phyloP scores from a whole-genome alignment of 305 asterid genomes.

The Ilex paraguariensis region DNA sequence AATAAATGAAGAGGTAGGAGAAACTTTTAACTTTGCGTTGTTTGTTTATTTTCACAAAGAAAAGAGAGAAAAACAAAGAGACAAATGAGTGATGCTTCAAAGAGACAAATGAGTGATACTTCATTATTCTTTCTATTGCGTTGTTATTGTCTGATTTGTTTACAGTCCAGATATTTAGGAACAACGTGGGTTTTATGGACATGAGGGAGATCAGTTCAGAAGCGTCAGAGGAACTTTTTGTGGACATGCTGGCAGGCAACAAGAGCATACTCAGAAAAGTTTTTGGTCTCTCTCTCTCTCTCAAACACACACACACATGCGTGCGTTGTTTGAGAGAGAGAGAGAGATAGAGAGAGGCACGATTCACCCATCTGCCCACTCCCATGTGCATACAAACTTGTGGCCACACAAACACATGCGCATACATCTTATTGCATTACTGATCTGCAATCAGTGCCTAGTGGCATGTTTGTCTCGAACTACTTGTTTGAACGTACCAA shows the following conservation, averaged over 20 bases:
- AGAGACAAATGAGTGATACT: slow-evolving; percentile 1
- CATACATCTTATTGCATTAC: too few relatives aligned
- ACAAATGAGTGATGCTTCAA: too few relatives aligned
- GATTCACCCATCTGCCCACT: too few relatives aligned
- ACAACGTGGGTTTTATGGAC: slow-evolving; percentile 79
- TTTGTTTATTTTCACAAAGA: slow-evolving; percentile 7
- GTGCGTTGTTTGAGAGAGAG: too few relatives aligned
- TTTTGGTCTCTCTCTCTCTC: slow-evolving; percentile 53
- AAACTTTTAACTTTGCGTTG: slow-evolving; percentile 8
- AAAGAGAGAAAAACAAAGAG: slow-evolving; percentile 2
- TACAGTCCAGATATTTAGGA: slow-evolving; percentile 97
- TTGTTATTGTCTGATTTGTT: slow-evolving; percentile 52
- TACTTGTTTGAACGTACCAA: too few relatives aligned
- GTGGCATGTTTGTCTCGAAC: too few relatives aligned
- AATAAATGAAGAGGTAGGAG: slow-evolving; percentile 57
- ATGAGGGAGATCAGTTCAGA: slow-evolving; percentile 60
- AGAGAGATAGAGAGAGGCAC: too few relatives aligned
- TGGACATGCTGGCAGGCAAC: slow-evolving; percentile 62
- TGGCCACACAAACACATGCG: too few relatives aligned
- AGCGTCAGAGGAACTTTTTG: slow-evolving; percentile 48
- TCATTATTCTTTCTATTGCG: background rate
- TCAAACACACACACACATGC: too few relatives aligned
- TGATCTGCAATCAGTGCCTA: too few relatives aligned
- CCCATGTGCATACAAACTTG: too few relatives aligned
- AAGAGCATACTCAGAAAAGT: slow-evolving; percentile 76